Percentiles rank a stretch among this genome's conserved stretches.
phyloP scores from a whole-genome alignment of 768 basidiomycete genomes.

The Coprinopsis sp. region DNA sequence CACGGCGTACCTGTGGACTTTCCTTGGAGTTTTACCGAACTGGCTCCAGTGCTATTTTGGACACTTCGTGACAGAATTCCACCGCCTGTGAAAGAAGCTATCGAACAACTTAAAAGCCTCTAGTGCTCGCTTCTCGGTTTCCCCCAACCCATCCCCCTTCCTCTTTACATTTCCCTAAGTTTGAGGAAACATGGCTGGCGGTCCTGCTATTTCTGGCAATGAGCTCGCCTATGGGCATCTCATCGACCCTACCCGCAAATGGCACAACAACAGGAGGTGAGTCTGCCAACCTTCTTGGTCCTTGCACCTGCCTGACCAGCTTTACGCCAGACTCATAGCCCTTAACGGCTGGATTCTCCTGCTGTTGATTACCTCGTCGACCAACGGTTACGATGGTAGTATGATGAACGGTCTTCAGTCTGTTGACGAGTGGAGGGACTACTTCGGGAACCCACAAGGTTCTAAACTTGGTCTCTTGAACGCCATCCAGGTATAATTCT shows the following conservation, averaged over 20 bases:
- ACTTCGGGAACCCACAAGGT: constrained; percentile 56
- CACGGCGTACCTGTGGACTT: constrained; percentile 45
- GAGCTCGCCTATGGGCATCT: constrained; percentile 39
- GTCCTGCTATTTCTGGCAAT: constrained; percentile 32
- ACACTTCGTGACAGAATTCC: too few relatives aligned
- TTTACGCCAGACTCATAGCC: constrained; percentile 47
- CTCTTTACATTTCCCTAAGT: constrained; percentile 18
- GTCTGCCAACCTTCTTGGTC: too few relatives aligned
- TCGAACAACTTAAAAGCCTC: too few relatives aligned
- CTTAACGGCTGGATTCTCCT: constrained; percentile 71
- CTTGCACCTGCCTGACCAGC: too few relatives aligned
- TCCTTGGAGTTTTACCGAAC: constrained; percentile 27
- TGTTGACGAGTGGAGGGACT: constrained; percentile 55
- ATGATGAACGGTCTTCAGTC: constrained; percentile 81
- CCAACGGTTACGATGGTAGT: constrained; percentile 72
- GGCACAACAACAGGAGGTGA: constrained; percentile 79
- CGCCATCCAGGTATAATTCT: constrained; percentile 58
- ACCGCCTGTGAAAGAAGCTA: too few relatives aligned
- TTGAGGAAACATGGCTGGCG: constrained; percentile 49
- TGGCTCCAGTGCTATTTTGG: too few relatives aligned
- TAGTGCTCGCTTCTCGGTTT: constrained; percentile 1
- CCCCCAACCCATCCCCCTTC: constrained; percentile 29
- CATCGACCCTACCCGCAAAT: constrained; percentile 60
- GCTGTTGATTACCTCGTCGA: constrained; percentile 70
- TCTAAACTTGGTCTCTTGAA: constrained; percentile 63